Percentiles rank a stretch among this genome's conserved stretches.
Conservation (phyloP, 352 stramenopile genomes). For the Phytophthora foliorum region DNA sequence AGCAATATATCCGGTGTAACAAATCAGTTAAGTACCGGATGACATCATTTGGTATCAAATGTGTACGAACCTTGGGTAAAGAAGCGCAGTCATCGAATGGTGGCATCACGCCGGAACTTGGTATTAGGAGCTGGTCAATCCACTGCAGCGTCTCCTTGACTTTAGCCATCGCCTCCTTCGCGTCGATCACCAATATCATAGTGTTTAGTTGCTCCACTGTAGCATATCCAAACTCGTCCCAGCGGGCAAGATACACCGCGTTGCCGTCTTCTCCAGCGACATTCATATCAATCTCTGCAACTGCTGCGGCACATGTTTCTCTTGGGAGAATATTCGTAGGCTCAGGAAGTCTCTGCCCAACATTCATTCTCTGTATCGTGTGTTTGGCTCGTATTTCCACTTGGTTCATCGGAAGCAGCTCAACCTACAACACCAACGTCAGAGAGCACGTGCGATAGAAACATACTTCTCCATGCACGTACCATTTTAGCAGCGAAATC, state of each 20-base stretch:
- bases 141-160: background rate
- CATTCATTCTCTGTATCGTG: constrained; percentile 2
- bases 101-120: background rate
- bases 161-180: background rate
- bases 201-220: background rate
- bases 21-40: background rate
- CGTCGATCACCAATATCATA: constrained; percentile 14
- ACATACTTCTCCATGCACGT: background rate
- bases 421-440: background rate
- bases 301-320: constrained; percentile 1
- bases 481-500: constrained; percentile 4
- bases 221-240: constrained; percentile 9
- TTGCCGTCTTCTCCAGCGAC: constrained; percentile 1
- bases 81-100: constrained; percentile 4
- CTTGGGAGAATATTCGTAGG: background rate
- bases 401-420: background rate
- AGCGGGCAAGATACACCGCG: constrained; percentile 2
- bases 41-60: constrained; percentile 1
- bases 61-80: no score
- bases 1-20: constrained; percentile 13
- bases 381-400: background rate
- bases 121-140: background rate
- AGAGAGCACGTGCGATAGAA: background rate
- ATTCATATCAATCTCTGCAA: constrained; percentile 9
- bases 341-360: background rate